Evolutionary conservation across 1,284 basidiomycete genomes (phyloP), one percentile per base, ranked within the genome.

Genomic region (Tilletia indica): DNA sequence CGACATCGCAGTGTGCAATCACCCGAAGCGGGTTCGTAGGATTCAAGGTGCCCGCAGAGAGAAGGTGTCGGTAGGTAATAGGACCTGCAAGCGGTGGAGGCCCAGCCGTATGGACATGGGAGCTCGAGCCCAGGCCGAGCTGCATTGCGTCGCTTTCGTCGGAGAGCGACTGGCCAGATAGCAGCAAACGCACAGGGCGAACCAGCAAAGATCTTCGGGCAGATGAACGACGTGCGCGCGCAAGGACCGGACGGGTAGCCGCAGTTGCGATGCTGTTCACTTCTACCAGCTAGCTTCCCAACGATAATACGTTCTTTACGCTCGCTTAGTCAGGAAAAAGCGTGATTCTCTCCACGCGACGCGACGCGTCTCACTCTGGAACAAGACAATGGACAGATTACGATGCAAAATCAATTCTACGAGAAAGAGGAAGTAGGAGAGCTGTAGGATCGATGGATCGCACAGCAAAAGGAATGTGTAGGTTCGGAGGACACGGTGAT

Each of bases 1-100:
- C 82, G 21, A 83, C 80, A 56, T 98, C 96, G 83, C 93, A 94
- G 67, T 97, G 91, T 0, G 93, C 93, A 49, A 98, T 88, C 5
- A 87, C 86, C 8, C 88, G 81, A 0, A 87, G 80, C 3, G 85
- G 85, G 72, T 86, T 85, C 54, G 82, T 81, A 0, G 79, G 76
- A 48, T 77, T 78, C 49, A 82, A 74, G n/a, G 78, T 80, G 36
- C 76, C 76, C 2, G 80, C 76, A n/a, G 77, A 79, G 21, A 82
- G 73, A 0, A 82, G 69, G 48, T 82, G 80, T 38, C 72, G 72
- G 71, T 80, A 82, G 2, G 80, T 82, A 69, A 78, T 73, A 4
- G 71, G 58, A 8, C 58, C 58, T 1, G 34, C 58, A 9, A 38
- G 21, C 14, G 51, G 19, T 8, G 64, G 64, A 16, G 39, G 64